Evolutionary conservation across 176 grass and related monocot species (phyloP), one percentile per base, ranked within the genome.

Genomic region (Avena atlantica): DNA sequence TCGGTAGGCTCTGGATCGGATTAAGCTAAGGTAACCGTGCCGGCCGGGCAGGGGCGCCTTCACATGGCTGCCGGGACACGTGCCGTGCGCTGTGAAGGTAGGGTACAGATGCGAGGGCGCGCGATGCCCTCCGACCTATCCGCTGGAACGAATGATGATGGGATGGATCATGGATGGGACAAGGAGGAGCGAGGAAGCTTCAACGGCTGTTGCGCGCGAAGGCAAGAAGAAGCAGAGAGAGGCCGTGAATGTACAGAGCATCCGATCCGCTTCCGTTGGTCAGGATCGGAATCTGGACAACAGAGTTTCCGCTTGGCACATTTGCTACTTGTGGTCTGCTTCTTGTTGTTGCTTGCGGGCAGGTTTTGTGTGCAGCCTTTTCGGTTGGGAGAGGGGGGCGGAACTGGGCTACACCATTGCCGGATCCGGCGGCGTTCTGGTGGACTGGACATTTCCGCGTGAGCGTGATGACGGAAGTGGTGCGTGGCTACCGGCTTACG

Each of bases 21-120:
- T 67, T 67, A 67, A 15, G 70, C 9, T 49, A 27, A 5, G 13
- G 1, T 76, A 52, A 17, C 13, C 47, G n/a, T 25, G 12, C 72
- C 63, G 63, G 63, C 23, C 1, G 5, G 67, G 65, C 31, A 14
- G 42, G 6, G 15, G 5, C 20, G 9, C 40, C 20, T 61, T 81
- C 79, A 82, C 63, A 52, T 68, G 47, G 47, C 6, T 42, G 40
- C 40, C 80, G 3, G 27, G 62, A 68, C 62, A 81, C 47, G 62
- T 44, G 13, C 8, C 65, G n/a, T 17, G 65, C 65, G 50, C 29
- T 14, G 42, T 68, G 63, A 66, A 47, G 78, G 7, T 3, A 29
- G 0, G 12, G 12, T 21, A 62, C 12, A 69, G 71, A 12, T 47
- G 40, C 19, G 0, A 44, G 42, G 44, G 6, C n/a, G n/a, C 14